Base-by-base conservation (phyloP, 169 alveolate genomes). In the Theileria equi region DNA sequence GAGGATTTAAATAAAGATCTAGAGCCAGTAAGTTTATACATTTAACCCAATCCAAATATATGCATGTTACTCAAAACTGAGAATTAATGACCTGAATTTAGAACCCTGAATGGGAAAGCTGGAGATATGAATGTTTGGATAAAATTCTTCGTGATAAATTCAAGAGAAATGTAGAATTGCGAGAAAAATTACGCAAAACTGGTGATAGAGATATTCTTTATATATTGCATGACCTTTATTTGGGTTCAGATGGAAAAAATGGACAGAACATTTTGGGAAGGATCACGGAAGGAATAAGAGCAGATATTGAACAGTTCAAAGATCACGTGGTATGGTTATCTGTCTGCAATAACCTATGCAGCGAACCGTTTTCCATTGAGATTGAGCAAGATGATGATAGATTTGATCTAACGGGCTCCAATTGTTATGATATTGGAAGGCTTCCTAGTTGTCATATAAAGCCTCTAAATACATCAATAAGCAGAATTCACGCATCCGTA, bases 221-320 rank as follows among this genome's bases (percentile, higher is more conserved):
- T 35, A 54, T 1, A 4, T 38, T 61, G 13, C 48, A 1, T 5
- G 78, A 63, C 31, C 64, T 35, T 4, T 77, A 65, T 47, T 64
- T 82, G 58, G 90, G 90, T 7, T 74, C 59, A 25, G 58, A 13
- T 41, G 81, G 81, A 21, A 77, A 45, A 13, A 78, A 64, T 25
- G 90, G 90, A n/a, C 90, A 77, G 62, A 82, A 82, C 58, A 31
- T 49, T 45, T 48, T 82, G 47, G 90, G 90, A 25, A 38, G 90
- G 54, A 82, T 82, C 13, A 70, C 79, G 44, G 77, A 77, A 77
- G 70, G 50, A 32, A 82, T 82, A 26, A 17, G 90, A 40, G 60
- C 59, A 43, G 90, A 82, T 49, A 35, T 82, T 25, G 6, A 3
- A 8, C 67, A 19, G 5, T 49, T 48, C 68, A 63, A 63, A 26